A percentile compares a stretch with the other conserved stretches of the same genome.
phyloP scores from a whole-genome alignment of 2,329 filamentous ascomycete genomes.

The Cercospora zeina region DNA sequence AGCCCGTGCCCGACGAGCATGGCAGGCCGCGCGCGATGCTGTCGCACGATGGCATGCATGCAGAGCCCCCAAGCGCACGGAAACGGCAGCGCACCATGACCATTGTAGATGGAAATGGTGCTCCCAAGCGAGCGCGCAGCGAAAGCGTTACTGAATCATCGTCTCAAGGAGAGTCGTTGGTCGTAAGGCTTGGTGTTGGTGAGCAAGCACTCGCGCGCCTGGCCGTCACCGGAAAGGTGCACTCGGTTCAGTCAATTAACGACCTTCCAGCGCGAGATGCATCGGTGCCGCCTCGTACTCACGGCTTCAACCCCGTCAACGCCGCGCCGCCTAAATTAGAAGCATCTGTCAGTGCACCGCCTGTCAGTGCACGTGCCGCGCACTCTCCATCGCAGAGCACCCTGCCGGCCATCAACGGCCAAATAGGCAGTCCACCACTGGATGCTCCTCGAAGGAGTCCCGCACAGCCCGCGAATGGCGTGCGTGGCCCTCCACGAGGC shows the following conservation, averaged over 20 bases:
- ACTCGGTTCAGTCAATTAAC: conserved; percentile 12
- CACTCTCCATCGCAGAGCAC: background rate
- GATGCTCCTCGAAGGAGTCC: background rate
- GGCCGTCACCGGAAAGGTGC: conserved; percentile 11
- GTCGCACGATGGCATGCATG: conserved; percentile 9
- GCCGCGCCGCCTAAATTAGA: conserved; percentile 1
- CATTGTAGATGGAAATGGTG: background rate
- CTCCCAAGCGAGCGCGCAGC: conserved; percentile 18
- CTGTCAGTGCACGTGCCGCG: background rate
- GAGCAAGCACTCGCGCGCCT: conserved; percentile 13
- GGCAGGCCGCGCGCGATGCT: conserved; percentile 11
- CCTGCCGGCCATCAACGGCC: background rate
- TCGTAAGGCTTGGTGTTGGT: conserved; percentile 19
- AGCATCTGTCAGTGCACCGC: conserved; percentile 11
- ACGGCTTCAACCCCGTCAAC: conserved; percentile 16
- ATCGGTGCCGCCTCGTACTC: conserved; percentile 9
- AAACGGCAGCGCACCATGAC: conserved; percentile 3
- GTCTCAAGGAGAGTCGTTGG: conserved; percentile 16
- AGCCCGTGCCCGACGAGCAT: conserved; percentile 18
- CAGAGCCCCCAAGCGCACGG: conserved; percentile 4
- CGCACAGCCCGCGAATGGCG: background rate
- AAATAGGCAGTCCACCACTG: background rate
- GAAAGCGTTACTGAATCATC: conserved; percentile 17
- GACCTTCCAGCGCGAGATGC: conserved; percentile 1
- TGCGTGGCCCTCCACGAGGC: background rate